These are phyloP conservation scores for Boletus fagicola DNA, from an alignment of 768 basidiomycete species.

Conservation along the genomic window DNA sequence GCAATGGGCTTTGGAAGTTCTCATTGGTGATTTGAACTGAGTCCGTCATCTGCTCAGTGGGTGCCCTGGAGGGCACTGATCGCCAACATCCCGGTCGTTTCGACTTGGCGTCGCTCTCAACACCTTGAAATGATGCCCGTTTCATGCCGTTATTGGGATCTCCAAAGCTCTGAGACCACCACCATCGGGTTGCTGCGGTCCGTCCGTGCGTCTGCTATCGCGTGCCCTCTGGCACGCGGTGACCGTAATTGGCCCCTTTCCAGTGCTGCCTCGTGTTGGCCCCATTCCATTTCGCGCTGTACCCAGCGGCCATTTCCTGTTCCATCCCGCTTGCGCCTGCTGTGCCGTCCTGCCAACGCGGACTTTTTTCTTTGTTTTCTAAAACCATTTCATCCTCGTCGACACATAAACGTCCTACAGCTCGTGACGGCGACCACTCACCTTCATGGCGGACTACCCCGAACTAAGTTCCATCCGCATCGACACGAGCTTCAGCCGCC, in stretches of 20 bases:
- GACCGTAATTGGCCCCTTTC: slow-evolving; percentile 25
- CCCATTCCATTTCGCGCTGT: slow-evolving; percentile 19
- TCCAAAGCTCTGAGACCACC: not conserved
- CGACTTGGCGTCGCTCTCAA: not conserved
- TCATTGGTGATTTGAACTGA: not conserved
- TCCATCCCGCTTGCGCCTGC: slow-evolving; percentile 28
- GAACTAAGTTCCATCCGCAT: slow-evolving; percentile 27
- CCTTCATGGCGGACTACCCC: slow-evolving; percentile 27
- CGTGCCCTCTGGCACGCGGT: slow-evolving; percentile 17
- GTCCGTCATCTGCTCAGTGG: not conserved
- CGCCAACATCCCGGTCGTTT: not conserved
- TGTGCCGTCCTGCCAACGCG: slow-evolving; percentile 13
- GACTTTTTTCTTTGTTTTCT: not conserved
- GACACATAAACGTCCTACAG: not conserved
- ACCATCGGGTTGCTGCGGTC: not conserved
- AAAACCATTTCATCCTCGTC: not conserved
- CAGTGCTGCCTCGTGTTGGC: slow-evolving; percentile 32
- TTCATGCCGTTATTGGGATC: not conserved
- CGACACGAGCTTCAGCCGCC: slow-evolving; percentile 31
- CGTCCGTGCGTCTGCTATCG: slow-evolving; percentile 5
- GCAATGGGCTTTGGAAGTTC: not conserved
- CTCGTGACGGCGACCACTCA: not conserved
- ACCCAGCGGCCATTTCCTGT: slow-evolving; percentile 16
- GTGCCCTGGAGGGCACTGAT: not conserved
- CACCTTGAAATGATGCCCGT: not conserved